phyloP scores from a whole-genome alignment of 805 yeast species.

The Jamesozyma rosinii region DNA sequence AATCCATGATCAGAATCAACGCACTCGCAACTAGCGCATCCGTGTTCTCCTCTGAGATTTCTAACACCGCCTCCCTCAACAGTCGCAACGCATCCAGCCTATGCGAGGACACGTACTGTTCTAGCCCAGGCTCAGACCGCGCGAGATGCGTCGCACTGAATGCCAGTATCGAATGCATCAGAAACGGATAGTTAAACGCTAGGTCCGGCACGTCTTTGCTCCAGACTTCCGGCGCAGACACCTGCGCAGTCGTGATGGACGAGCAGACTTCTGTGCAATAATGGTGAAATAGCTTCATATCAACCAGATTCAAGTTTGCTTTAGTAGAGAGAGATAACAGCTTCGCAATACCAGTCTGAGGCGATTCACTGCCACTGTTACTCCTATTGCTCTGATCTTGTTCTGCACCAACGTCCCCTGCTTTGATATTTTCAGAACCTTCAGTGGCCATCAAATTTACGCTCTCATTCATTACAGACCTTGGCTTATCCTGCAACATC shows the following conservation, averaged over 20 bases:
- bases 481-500: slow-evolving; percentile 3
- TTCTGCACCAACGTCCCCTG: neutral
- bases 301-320: slow-evolving; percentile 54
- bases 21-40: slow-evolving; percentile 93
- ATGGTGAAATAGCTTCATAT: slow-evolving; percentile 76
- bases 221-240: slow-evolving; percentile 76
- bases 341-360: slow-evolving; percentile 11
- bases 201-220: slow-evolving; percentile 76
- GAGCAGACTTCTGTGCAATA: slow-evolving; percentile 77
- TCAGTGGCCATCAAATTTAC: neutral
- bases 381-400: neutral
- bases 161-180: slow-evolving; percentile 87
- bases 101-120: slow-evolving; percentile 74
- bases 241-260: slow-evolving; percentile 85
- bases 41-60: slow-evolving; percentile 73
- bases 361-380: neutral
- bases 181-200: slow-evolving; percentile 78
- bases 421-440: neutral
- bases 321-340: slow-evolving; percentile 21
- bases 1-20: slow-evolving; percentile 80
- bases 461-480: neutral
- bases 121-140: slow-evolving; percentile 64
- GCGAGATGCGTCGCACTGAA: slow-evolving; percentile 88
- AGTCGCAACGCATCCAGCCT: slow-evolving; percentile 78
- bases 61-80: slow-evolving; percentile 75